phyloP scores from a whole-genome alignment of 495 filamentous ascomycete genomes.

The Glonium stellatum region DNA sequence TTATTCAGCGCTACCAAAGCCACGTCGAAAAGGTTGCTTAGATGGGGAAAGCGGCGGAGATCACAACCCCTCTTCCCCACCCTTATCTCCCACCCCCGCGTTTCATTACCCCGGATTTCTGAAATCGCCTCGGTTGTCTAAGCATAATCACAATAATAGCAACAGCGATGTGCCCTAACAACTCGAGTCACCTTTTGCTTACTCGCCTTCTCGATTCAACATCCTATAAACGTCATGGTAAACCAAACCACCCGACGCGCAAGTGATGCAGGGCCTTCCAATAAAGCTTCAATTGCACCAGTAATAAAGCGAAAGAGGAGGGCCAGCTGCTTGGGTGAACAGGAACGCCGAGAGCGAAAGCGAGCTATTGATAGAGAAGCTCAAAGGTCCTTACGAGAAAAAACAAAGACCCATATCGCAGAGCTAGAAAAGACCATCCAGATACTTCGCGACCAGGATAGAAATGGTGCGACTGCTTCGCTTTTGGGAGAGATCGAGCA shows the following conservation, averaged over 20 bases:
- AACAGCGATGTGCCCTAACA: not conserved
- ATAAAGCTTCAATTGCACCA: constrained; percentile 13
- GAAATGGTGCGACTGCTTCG: constrained; percentile 20
- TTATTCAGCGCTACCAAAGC: not conserved
- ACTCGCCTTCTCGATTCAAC: constrained; percentile 1
- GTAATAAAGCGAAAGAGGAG: constrained; percentile 20
- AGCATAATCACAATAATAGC: not conserved
- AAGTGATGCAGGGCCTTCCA: constrained; percentile 15
- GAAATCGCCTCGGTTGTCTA: not conserved
- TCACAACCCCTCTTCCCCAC: constrained; percentile 1
- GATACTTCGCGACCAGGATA: constrained; percentile 24
- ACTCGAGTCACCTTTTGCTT: not conserved
- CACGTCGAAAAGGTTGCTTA: not conserved
- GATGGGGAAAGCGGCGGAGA: not conserved
- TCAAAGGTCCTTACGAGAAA: constrained; percentile 21
- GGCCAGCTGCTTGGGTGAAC: constrained; percentile 21
- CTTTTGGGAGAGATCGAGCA: constrained; percentile 19
- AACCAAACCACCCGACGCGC: constrained; percentile 20
- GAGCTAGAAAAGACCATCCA: constrained; percentile 25
- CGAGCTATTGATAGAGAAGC: constrained; percentile 24
- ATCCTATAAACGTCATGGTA: constrained; percentile 9
- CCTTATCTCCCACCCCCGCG: not conserved
- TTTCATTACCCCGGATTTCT: not conserved
- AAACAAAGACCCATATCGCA: constrained; percentile 25
- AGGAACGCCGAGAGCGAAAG: constrained; percentile 24